These are phyloP conservation scores for Cornus controversa DNA, from an alignment of 148 eudicot species.

Conservation along the genomic window DNA sequence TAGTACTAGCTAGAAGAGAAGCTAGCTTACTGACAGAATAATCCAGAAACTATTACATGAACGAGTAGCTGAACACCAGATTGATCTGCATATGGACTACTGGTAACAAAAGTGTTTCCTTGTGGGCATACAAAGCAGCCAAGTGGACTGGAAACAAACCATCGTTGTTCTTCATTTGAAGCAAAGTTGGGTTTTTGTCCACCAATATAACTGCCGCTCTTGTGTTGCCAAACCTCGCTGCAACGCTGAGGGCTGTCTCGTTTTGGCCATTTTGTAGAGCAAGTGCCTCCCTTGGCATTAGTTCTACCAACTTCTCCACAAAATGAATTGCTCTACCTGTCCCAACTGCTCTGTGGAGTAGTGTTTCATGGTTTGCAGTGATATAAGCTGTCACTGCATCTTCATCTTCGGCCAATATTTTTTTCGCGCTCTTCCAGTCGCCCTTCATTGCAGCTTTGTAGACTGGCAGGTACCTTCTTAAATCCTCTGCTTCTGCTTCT, in stretches of 20 bases:
- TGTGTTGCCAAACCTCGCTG: slow-evolving; percentile 20
- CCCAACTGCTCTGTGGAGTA: slow-evolving; percentile 16
- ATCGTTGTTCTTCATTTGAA: neutral
- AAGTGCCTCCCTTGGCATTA: slow-evolving; percentile 12
- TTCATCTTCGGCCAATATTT: neutral
- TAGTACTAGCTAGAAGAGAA: neutral
- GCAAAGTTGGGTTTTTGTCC: slow-evolving; percentile 3
- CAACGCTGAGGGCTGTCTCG: slow-evolving; percentile 17
- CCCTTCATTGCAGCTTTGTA: slow-evolving; percentile 14
- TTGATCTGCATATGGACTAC: no score
- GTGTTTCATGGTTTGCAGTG: neutral
- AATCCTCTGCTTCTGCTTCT: neutral
- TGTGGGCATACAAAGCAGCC: no score
- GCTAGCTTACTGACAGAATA: no score
- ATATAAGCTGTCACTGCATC: slow-evolving; percentile 9
- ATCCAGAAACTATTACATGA: no score
- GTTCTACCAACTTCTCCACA: slow-evolving; percentile 17
- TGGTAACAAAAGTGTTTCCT: no score
- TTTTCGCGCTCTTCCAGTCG: slow-evolving; percentile 20
- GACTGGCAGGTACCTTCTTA: slow-evolving; percentile 14
- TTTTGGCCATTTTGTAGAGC: slow-evolving; percentile 9
- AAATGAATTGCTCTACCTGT: slow-evolving; percentile 11
- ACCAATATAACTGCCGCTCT: slow-evolving; percentile 17
- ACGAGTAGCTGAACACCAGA: no score
- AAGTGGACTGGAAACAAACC: no score